Evolutionary conservation across 1,139 yeast genomes (phyloP).

Genomic region (Lodderomyces theae): DNA sequence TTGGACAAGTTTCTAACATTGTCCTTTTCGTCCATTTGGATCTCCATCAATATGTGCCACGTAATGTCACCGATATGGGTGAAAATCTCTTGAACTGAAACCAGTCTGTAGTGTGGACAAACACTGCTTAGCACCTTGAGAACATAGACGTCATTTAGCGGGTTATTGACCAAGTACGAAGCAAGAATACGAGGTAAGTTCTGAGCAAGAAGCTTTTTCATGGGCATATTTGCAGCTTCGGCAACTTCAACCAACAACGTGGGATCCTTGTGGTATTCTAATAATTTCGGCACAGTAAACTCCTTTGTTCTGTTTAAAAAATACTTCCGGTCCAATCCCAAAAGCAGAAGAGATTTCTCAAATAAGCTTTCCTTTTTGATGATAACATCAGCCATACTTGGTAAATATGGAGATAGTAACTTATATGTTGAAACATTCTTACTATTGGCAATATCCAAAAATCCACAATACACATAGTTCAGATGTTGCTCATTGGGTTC

Average conservation of each 20-base stretch:
- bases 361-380: slow-evolving; percentile 62
- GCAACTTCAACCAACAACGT: slow-evolving; percentile 60
- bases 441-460: slow-evolving; percentile 46
- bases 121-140: slow-evolving; percentile 54
- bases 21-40: slow-evolving; percentile 30
- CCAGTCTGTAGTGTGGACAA: slow-evolving; percentile 41
- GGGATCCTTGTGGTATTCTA: slow-evolving; percentile 55
- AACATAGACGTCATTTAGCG: slow-evolving; percentile 49
- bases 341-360: slow-evolving; percentile 57
- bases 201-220: slow-evolving; percentile 34
- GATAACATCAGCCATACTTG: slow-evolving; percentile 66
- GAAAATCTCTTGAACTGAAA: slow-evolving; percentile 43
- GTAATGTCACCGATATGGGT: slow-evolving; percentile 43
- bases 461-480: slow-evolving; percentile 59
- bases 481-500: slow-evolving; percentile 60
- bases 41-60: slow-evolving; percentile 41
- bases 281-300: slow-evolving; percentile 73
- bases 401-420: slow-evolving; percentile 73
- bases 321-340: slow-evolving; percentile 58
- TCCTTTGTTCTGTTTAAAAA: slow-evolving; percentile 69
- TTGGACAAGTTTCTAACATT: slow-evolving; percentile 28
- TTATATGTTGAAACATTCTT: slow-evolving; percentile 60
- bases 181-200: slow-evolving; percentile 42
- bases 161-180: slow-evolving; percentile 36
- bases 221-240: slow-evolving; percentile 32